These are phyloP conservation scores for Ceratocystis cacaofunesta DNA, from an alignment of 2,329 filamentous ascomycete species.

Conservation along the genomic window DNA sequence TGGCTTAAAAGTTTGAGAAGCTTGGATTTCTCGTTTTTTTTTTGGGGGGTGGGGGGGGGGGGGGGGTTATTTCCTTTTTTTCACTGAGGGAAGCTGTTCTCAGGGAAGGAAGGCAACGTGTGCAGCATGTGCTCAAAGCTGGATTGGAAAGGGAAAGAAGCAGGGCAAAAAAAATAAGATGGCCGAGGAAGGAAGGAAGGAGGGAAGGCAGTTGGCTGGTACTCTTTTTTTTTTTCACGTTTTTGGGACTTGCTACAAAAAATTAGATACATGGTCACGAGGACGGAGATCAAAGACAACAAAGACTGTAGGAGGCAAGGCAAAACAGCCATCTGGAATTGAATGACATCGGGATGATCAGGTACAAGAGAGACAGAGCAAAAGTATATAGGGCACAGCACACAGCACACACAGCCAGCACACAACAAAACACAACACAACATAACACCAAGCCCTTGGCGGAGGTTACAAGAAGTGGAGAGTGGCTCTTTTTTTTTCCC, in stretches of 20 bases:
- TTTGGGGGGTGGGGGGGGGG: too few relatives aligned
- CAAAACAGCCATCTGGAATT: not conserved
- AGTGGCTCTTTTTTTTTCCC: not conserved
- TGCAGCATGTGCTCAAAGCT: not conserved
- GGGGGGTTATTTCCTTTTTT: not conserved
- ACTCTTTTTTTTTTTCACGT: not conserved
- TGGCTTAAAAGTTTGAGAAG: too few relatives aligned
- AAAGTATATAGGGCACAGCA: not conserved
- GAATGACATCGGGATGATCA: constrained; percentile 3
- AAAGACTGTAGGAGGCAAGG: not conserved
- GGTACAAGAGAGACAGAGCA: not conserved
- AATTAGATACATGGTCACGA: not conserved
- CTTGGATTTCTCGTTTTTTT: too few relatives aligned
- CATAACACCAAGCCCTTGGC: not conserved
- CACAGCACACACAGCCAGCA: not conserved
- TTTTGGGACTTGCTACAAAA: not conserved
- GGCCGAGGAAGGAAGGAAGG: not conserved
- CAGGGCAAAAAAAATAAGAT: not conserved
- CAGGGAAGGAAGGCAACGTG: not conserved
- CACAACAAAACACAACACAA: not conserved
- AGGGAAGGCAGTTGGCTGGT: not conserved
- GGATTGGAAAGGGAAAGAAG: constrained; percentile 1
- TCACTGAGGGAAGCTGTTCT: not conserved
- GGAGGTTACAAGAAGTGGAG: not conserved
- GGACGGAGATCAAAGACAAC: not conserved